These are phyloP conservation scores for Naganishia vishniacii DNA, from an alignment of 768 basidiomycete species.

Conservation along the genomic window DNA sequence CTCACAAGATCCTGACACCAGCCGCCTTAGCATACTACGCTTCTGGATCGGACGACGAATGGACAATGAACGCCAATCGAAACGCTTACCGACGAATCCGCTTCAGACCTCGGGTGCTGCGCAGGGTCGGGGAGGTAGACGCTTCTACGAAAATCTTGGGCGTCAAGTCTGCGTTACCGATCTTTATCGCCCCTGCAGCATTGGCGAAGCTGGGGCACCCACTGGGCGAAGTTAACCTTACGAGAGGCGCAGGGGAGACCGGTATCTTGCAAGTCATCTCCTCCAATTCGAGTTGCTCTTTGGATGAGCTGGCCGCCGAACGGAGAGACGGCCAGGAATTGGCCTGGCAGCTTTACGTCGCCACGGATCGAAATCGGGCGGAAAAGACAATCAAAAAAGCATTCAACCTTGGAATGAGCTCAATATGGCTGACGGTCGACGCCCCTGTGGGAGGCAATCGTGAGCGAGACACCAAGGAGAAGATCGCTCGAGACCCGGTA, in stretches of 20 bases:
- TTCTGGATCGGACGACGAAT: conserved; percentile 75
- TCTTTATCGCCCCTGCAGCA: conserved; percentile 78
- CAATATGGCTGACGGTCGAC: conserved; percentile 46
- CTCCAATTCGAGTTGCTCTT: conserved; percentile 38
- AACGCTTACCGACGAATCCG: conserved; percentile 76
- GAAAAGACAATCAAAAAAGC: conserved; percentile 41
- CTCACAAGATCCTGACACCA: conserved; percentile 57
- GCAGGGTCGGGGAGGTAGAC: conserved; percentile 45
- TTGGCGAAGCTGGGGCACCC: conserved; percentile 32
- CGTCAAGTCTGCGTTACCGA: conserved; percentile 62
- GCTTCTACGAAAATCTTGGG: conserved; percentile 56
- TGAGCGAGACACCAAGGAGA: conserved; percentile 30
- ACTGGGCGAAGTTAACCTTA: conserved; percentile 39
- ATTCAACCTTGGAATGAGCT: conserved; percentile 36
- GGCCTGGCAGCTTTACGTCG: conserved; percentile 41
- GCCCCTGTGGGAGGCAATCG: conserved; percentile 32
- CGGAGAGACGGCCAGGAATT: conserved; percentile 34
- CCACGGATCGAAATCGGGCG: conserved; percentile 32
- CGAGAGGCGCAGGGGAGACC: conserved; percentile 32
- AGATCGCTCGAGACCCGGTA: conserved; percentile 35
- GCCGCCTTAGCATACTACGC: conserved; percentile 76
- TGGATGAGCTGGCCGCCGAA: conserved; percentile 38
- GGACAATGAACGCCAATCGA: conserved; percentile 63
- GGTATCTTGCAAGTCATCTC: conserved; percentile 40
- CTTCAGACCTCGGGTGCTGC: conserved; percentile 69